These are phyloP conservation scores for Cladobotryum mycophilum DNA, from an alignment of 2,329 filamentous ascomycete genomes.

Conservation along the genomic window DNA sequence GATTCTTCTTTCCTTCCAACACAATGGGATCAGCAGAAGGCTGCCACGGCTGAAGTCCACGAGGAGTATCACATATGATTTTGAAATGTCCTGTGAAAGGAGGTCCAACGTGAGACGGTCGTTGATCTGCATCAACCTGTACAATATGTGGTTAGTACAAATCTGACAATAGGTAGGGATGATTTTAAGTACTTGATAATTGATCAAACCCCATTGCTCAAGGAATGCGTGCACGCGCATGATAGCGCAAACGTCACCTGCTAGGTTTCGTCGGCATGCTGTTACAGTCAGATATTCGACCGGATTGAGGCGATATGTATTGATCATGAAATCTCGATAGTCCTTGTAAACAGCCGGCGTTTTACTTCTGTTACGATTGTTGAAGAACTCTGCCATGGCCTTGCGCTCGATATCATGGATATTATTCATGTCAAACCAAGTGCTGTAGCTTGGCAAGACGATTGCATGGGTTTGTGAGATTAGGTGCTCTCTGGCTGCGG, in stretches of 20 bases:
- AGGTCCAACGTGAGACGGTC: slow-evolving; percentile 90
- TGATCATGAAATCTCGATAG: slow-evolving; percentile 99
- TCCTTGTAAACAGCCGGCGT: slow-evolving; percentile 97
- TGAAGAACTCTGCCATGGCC: slow-evolving; percentile 96
- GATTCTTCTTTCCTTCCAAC: slow-evolving; percentile 52
- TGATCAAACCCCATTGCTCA: slow-evolving; percentile 97
- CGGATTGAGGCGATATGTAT: slow-evolving; percentile 94
- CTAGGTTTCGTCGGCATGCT: slow-evolving; percentile 87
- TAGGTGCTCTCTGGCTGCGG: slow-evolving; percentile 83
- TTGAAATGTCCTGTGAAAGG: slow-evolving; percentile 98
- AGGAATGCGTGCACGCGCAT: slow-evolving; percentile 98
- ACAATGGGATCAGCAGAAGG: slow-evolving; percentile 71
- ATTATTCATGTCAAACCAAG: slow-evolving; percentile 97
- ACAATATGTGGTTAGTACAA: background rate
- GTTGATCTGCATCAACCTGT: slow-evolving; percentile 90
- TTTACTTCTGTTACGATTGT: slow-evolving; percentile 96
- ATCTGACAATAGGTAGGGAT: background rate
- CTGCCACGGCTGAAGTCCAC: slow-evolving; percentile 91
- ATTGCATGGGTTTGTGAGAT: slow-evolving; percentile 93
- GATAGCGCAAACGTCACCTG: slow-evolving; percentile 96
- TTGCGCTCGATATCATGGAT: slow-evolving; percentile 91
- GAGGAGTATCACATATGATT: slow-evolving; percentile 89
- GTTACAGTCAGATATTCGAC: slow-evolving; percentile 96
- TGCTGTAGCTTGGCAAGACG: slow-evolving; percentile 93
- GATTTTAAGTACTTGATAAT: slow-evolving; percentile 73